phyloP scores from a whole-genome alignment of 2,329 filamentous ascomycete species.

The Pestalotiopsis sp. region DNA sequence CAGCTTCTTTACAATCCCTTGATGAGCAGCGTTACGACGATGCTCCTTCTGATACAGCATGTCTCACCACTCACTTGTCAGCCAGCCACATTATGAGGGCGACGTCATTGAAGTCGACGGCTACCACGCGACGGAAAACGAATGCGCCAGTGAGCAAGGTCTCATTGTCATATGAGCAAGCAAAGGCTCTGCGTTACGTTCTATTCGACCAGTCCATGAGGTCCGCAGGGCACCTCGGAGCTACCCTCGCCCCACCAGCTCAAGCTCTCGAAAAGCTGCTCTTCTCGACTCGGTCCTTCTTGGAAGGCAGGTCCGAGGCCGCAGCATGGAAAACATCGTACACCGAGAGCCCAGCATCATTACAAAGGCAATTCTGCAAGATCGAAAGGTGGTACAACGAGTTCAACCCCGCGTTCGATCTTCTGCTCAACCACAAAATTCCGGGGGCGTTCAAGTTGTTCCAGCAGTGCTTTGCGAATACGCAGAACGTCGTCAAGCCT shows the following conservation, averaged over 20 bases:
- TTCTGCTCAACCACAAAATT: background rate
- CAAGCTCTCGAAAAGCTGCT: background rate
- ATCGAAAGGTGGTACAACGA: constrained; percentile 14
- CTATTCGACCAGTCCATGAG: background rate
- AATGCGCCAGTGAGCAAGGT: background rate
- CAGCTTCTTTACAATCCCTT: background rate
- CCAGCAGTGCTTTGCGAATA: constrained; percentile 10
- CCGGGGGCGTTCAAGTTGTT: constrained; percentile 11
- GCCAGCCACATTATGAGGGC: background rate
- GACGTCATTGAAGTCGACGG: background rate
- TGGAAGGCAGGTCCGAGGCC: background rate
- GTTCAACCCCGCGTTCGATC: constrained; percentile 12
- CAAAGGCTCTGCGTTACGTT: background rate
- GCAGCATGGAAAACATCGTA: background rate
- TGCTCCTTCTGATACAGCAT: background rate
- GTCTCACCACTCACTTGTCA: background rate
- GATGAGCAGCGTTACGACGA: background rate
- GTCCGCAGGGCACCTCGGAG: background rate
- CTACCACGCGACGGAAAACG: background rate
- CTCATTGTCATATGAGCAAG: background rate
- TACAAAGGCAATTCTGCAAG: constrained; percentile 10
- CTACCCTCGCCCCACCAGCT: background rate
- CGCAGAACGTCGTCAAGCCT: background rate
- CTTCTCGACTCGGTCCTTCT: background rate
- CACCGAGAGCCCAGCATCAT: background rate